These are phyloP conservation scores for Jamesozyma rosinii DNA, from an alignment of 805 yeast genomes.

Conservation along the genomic window DNA sequence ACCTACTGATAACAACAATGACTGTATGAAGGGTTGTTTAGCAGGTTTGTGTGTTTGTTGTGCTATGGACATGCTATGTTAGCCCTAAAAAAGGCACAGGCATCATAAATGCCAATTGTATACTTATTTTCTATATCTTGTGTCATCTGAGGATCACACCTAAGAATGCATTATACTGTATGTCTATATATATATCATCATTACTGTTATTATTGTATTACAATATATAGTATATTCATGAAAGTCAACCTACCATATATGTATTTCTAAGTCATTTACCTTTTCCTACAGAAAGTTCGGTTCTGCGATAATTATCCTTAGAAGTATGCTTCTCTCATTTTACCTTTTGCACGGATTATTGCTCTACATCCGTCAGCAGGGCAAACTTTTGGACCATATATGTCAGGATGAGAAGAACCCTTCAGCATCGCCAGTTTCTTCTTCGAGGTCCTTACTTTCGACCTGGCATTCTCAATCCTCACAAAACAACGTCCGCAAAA, in stretches of 20 bases:
- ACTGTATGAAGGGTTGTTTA: constrained; percentile 41
- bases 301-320: too few relatives aligned
- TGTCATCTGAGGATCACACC: too few relatives aligned
- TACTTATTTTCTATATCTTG: too few relatives aligned
- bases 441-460: constrained; percentile 16
- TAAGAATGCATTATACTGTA: too few relatives aligned
- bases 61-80: constrained; percentile 42
- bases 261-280: too few relatives aligned
- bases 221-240: too few relatives aligned
- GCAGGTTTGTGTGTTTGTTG: constrained; percentile 46
- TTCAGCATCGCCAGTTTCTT: constrained; percentile 16
- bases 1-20: constrained; percentile 26
- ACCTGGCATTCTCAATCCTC: constrained; percentile 42
- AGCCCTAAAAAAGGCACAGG: too few relatives aligned
- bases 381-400: constrained; percentile 50
- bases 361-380: constrained; percentile 44
- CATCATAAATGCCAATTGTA: too few relatives aligned
- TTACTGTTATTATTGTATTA: too few relatives aligned
- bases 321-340: constrained; percentile 48
- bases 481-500: constrained; percentile 81
- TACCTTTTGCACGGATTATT: constrained; percentile 37
- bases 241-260: too few relatives aligned
- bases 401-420: constrained; percentile 35
- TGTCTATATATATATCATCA: too few relatives aligned
- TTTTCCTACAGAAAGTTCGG: too few relatives aligned